Evolutionary conservation across 1,284 basidiomycete genomes (phyloP), one percentile per base, ranked within the genome.

Genomic region (Moesziomyces aphidis): DNA sequence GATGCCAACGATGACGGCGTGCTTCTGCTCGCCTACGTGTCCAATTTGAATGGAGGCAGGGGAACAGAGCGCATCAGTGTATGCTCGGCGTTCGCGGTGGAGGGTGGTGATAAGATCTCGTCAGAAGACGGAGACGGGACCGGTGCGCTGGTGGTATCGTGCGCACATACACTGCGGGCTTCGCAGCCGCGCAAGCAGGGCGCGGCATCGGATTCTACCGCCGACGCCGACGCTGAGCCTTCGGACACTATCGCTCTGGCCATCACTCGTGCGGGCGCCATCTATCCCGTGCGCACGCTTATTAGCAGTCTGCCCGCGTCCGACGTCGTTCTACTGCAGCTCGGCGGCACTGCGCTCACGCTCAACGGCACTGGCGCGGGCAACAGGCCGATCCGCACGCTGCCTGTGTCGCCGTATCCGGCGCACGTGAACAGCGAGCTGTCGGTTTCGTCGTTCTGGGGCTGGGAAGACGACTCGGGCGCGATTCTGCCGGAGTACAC

Each of bases 351-450:
- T 50, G 66, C 78, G 53, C 26, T 81, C 34, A 24, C 58, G 21
- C 43, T 77, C 44, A 66, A 71, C 44, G 55, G 62, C 26, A 42
- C 34, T 5, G 28, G 54, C 1, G 23, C 26, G 6, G 17, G 36
- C 4, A 6, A 57, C 11, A 26, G n/a, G 15, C 50, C 56, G 0
- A 85, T 83, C 1, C 70, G 85, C 15, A 86, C 89, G 0, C 87
- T 92, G 0, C 90, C 91, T 1, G 86, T 92, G 22, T 91, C 89
- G 17, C 91, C 90, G 1, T 92, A 91, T 79, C 91, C 91, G 0
- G 88, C 87, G 2, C 87, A 87, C 0, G 84, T 86, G 4, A 87
- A 87, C 21, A 87, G 89, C 1, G 70, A 85, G 3, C 86, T 92
- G 19, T 87, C 86, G 15, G 88, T 89, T 7, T 89, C 90, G 71